Conservation (phyloP, 495 filamentous ascomycete species). For the Penicillium silybi region DNA sequence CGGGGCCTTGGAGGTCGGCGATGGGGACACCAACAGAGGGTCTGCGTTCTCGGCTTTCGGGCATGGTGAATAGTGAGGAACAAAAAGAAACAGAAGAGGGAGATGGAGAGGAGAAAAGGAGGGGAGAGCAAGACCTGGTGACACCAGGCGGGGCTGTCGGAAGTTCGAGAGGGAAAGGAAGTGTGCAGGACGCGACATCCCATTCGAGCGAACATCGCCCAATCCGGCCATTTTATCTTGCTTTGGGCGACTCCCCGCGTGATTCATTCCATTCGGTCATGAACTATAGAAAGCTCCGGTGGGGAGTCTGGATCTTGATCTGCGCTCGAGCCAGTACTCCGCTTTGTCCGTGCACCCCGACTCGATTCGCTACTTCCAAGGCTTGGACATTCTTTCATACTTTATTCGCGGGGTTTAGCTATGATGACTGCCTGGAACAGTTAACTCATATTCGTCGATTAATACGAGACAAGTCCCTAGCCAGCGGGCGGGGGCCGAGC, state of each 20-base stretch:
- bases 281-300: background rate
- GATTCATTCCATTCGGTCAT: background rate
- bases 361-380: background rate
- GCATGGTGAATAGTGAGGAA: conserved; percentile 10
- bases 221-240: conserved; percentile 4
- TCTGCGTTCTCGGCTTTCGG: conserved; percentile 55
- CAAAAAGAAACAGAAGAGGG: background rate
- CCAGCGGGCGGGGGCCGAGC: too few relatives aligned
- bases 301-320: conserved; percentile 4
- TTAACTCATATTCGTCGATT: background rate
- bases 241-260: background rate
- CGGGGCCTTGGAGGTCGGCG: conserved; percentile 72
- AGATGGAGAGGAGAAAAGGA: conserved; percentile 4
- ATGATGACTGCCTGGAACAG: background rate
- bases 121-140: background rate
- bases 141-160: background rate
- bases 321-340: conserved; percentile 3
- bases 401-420: background rate
- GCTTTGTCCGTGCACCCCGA: conserved; percentile 1
- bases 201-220: conserved; percentile 9
- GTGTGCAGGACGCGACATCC: background rate
- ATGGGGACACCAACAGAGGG: conserved; percentile 79
- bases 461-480: background rate
- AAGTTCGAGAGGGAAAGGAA: background rate
- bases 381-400: background rate